These are phyloP conservation scores for Zoysia pacifica DNA, from an alignment of 176 grass and related monocot genomes.

Conservation along the genomic window DNA sequence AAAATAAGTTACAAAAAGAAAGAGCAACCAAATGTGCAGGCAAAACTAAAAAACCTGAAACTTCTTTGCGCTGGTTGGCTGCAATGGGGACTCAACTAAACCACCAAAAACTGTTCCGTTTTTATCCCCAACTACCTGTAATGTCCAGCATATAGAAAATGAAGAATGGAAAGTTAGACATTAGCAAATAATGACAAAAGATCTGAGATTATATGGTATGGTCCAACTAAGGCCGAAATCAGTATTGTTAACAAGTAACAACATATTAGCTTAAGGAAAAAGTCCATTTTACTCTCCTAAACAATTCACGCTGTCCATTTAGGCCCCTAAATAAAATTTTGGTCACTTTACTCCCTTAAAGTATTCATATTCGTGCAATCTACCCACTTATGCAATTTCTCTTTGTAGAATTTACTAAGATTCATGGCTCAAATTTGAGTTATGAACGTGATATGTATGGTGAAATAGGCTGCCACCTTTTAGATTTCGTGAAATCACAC, in stretches of 20 bases:
- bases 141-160: constrained; percentile 3
- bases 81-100: constrained; percentile 86
- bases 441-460: not conserved
- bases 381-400: no score
- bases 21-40: constrained; percentile 13
- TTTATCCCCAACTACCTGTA: constrained; percentile 85
- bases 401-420: not conserved
- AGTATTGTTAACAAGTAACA: not conserved
- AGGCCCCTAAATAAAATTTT: no score
- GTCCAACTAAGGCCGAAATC: not conserved
- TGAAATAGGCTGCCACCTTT: constrained; percentile 4
- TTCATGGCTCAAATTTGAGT: not conserved
- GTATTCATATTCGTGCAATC: no score
- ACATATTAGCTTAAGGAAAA: no score
- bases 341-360: no score
- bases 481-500: constrained; percentile 3
- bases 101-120: constrained; percentile 91
- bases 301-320: no score
- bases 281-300: no score
- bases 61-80: constrained; percentile 86
- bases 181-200: not conserved
- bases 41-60: constrained; percentile 83
- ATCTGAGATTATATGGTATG: not conserved
- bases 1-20: constrained; percentile 8
- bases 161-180: constrained; percentile 19